These are phyloP conservation scores for Apophysomyces sp. DNA, from an alignment of 371 early-diverging fungal species.

Conservation along the genomic window DNA sequence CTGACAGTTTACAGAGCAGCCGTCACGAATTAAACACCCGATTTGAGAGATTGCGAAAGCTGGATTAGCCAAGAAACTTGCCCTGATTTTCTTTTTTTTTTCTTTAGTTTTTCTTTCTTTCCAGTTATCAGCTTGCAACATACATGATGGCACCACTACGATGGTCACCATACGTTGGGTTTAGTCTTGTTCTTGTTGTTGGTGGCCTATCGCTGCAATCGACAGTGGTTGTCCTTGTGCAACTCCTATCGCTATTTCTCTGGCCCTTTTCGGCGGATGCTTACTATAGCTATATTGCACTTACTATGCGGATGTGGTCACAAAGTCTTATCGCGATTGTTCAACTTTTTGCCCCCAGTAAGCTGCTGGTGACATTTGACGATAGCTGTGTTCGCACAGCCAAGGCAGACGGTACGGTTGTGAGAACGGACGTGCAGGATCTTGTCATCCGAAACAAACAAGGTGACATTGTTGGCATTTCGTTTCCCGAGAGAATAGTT, in stretches of 20 bases:
- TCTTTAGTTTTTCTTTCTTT: too few relatives aligned
- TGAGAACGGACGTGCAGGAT: conserved; percentile 14
- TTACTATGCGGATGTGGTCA: conserved; percentile 63
- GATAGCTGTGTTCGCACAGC: conserved; percentile 22
- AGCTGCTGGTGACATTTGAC: conserved; percentile 60
- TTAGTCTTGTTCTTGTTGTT: conserved; percentile 13
- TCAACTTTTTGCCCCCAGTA: conserved; percentile 66
- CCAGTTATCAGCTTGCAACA: too few relatives aligned
- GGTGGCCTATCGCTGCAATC: conserved; percentile 37
- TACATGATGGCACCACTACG: background rate
- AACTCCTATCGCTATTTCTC: conserved; percentile 31
- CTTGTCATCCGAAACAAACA: conserved; percentile 26
- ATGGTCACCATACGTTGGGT: background rate
- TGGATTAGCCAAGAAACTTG: too few relatives aligned
- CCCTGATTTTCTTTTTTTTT: too few relatives aligned
- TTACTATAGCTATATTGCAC: conserved; percentile 51
- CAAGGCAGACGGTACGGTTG: conserved; percentile 2
- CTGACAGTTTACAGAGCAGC: too few relatives aligned
- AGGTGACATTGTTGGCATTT: conserved; percentile 31
- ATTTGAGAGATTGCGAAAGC: too few relatives aligned
- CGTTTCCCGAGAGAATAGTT: conserved; percentile 50
- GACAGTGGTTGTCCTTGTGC: conserved; percentile 24
- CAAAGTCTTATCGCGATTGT: conserved; percentile 57
- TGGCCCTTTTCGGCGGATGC: conserved; percentile 30
- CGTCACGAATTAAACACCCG: too few relatives aligned